Base-by-base conservation (phyloP, 1,139 yeast species). In the Suhomyces maxii region DNA sequence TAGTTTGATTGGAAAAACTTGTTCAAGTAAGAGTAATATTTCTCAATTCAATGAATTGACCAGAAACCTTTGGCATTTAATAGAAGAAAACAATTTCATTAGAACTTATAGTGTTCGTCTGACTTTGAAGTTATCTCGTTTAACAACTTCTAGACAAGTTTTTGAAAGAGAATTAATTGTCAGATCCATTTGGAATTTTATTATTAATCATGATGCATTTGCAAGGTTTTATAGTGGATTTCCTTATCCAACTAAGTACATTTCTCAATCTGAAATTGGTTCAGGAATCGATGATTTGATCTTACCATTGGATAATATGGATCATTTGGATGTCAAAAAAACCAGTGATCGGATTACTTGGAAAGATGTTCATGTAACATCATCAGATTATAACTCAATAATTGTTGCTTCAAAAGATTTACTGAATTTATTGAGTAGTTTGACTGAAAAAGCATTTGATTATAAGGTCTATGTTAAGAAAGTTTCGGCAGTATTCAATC, bases 101-200 rank as follows among this genome's bases (percentile, higher is more conserved):
- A 59, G 63, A 39, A 46, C 60, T 45, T 52, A 59, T 46, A 46
- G 53, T 35, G 49, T 38, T 11, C 34, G 34, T 14, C 48, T 18
- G 37, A 14, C 39, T 7, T 12, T 8, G 6, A 39, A 43, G 23
- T 18, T 39, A 26, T 33, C 40, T 23, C 36, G 44, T 26, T 28
- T 35, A 5, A 13, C n/a, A 26, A 46, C 50, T n/a, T 40, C 64
- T 32, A 61, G 70, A 42, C 78, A 72, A 51, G 50, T 57, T 25
- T 64, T 60, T 42, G 73, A 66, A 50, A 61, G 68, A 26, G 80
- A 77, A 48, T 53, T 67, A 37, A 49, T 64, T 26, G 50, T 75
- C 10, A 63, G 79, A 45, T 52, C 69, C 6, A 55, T 76, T 9
- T 78, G 82, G 82, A 67, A 65, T 23, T 67, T 68, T 34, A 76